Percentiles rank a stretch among this genome's conserved stretches.
Evolutionary conservation across 345 rosid species (phyloP).

Genomic region (Abelmoschus esculentus): DNA sequence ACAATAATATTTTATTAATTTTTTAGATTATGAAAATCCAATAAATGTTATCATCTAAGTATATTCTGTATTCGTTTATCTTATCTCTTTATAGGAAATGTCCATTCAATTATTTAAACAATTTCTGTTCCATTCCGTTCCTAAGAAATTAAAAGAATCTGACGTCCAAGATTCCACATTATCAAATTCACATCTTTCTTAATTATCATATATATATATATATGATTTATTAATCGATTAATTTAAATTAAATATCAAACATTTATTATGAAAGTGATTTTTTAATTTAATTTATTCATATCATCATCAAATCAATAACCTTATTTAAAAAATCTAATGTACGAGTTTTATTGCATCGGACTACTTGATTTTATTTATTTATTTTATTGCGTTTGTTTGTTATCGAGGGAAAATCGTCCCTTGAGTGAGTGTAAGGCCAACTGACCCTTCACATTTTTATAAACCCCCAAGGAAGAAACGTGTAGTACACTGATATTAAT

Average conservation of each 20-base stretch:
- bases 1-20: not conserved
- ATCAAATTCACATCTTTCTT: too few species aligned
- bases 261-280: too few species aligned
- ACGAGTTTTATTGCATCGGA: too few species aligned
- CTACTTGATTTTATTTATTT: not conserved
- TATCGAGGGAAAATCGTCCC: constrained; percentile 8
- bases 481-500: not conserved
- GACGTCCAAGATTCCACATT: not conserved
- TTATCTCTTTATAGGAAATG: not conserved
- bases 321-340: too few species aligned
- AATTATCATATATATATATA: too few species aligned
- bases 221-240: too few species aligned
- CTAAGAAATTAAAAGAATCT: not conserved
- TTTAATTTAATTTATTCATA: too few species aligned
- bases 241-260: too few species aligned
- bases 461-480: not conserved
- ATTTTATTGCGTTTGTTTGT: not conserved
- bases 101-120: not conserved
- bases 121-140: not conserved
- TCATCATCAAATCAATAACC: too few species aligned
- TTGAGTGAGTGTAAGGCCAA: constrained; percentile 23
- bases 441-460: constrained; percentile 17
- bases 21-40: not conserved
- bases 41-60: constrained; percentile 3
- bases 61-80: constrained; percentile 20